A percentile compares a stretch with the other conserved stretches of the same genome.
Evolutionary conservation across 1,284 basidiomycete genomes (phyloP).

Genomic region (Ceratobasidium papillatum): DNA sequence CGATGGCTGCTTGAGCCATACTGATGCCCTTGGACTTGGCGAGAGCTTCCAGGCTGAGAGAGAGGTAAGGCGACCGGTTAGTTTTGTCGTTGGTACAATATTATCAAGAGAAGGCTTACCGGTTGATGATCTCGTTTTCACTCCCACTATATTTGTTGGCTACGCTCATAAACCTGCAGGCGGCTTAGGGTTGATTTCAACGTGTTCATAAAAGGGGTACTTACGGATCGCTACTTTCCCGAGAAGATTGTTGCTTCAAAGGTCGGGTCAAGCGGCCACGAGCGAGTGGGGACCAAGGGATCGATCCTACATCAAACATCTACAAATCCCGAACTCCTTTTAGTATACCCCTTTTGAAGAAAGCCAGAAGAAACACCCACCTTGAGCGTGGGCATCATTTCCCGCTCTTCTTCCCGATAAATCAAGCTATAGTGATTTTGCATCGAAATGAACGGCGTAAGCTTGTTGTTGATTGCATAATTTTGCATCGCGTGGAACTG

Average conservation of each 20-base stretch:
- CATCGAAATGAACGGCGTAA: slow-evolving; percentile 57
- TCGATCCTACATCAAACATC: slow-evolving; percentile 42
- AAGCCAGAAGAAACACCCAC: not conserved
- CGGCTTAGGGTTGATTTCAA: not conserved
- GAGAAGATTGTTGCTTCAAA: slow-evolving; percentile 21
- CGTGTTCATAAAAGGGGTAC: not conserved
- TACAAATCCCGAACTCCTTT: not conserved
- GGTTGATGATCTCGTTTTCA: slow-evolving; percentile 26
- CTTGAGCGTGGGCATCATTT: slow-evolving; percentile 49
- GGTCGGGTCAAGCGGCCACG: slow-evolving; percentile 37
- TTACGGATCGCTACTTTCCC: slow-evolving; percentile 18
- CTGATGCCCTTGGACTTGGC: slow-evolving; percentile 46
- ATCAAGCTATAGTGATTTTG: slow-evolving; percentile 52
- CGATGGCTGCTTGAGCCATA: slow-evolving; percentile 41
- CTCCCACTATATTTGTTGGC: not conserved
- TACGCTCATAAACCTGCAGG: not conserved
- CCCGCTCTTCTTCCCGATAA: slow-evolving; percentile 50
- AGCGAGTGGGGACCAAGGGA: slow-evolving; percentile 43
- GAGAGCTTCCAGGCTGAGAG: slow-evolving; percentile 44
- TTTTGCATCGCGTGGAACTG: slow-evolving; percentile 49
- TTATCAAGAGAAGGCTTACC: not conserved
- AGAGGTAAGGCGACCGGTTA: not conserved
- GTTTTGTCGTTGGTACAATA: not conserved
- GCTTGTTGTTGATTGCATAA: slow-evolving; percentile 53
- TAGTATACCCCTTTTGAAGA: not conserved